Evolutionary conservation across 2,329 filamentous ascomycete genomes (phyloP), one percentile per base, ranked within the genome.

Genomic region (Botryosphaeria agaves): DNA sequence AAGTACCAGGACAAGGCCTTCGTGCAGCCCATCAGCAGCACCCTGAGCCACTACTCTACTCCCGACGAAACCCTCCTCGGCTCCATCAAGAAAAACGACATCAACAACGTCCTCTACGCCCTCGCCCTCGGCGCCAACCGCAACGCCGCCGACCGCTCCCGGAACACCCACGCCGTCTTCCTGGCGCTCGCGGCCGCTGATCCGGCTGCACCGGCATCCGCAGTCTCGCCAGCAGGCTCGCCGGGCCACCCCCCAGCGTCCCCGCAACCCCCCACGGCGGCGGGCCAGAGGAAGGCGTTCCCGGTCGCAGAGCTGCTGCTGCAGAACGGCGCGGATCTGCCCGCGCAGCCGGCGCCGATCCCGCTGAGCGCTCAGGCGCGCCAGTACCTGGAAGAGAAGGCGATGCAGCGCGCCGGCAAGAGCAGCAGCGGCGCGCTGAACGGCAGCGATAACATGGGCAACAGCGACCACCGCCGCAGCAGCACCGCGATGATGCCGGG

Each of bases 71-170:
- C 81, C 0, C 66, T 98, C 5, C 61, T 98, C 23, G 84, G 85
- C 4, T 85, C 81, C 7, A 85, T 95, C 51, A 98, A 95, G 64
- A 83, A 76, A 55, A 94, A 94, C 51, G 85, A 98, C 48, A 82
- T 98, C 32, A 80, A 89, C 46, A 80, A 84, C 38, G 84, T 94
- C 15, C 69, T 98, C 16, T 91, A 94, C 45, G 87, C 81, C 3
- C 64, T 98, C 28, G 83, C 89, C 2, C 64, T 94, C 18, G 70
- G 70, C 36, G 89, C 82, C 9, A 93, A 85, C 45, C 81, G 85
- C 9, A 98, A 98, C 45, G 69, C 76, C 3, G 62, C 73, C 4
- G 89, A 98, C 51, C 81, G 76, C 38, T 89, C 84, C 23, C 72
- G 89, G 32, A 80, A 78, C 25, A 94, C 87, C 0, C 87, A 91